phyloP scores from a whole-genome alignment of 441 rosid genomes.

The Pelargonium australe region DNA sequence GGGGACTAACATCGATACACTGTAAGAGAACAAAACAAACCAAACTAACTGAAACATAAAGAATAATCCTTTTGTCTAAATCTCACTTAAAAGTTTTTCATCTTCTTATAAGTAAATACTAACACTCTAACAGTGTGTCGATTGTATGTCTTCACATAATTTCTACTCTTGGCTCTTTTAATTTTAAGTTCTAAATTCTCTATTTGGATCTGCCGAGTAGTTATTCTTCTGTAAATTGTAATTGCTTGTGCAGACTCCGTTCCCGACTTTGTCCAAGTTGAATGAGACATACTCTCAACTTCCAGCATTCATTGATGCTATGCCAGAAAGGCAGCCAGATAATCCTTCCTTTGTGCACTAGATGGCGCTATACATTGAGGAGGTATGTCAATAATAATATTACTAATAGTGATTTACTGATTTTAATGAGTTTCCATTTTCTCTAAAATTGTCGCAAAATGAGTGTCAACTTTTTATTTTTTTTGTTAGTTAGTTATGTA shows the following conservation, averaged over 20 bases:
- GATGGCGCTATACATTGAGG: not conserved
- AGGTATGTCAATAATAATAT: constrained; percentile 5
- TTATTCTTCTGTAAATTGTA: not conserved
- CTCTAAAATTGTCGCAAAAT: too few relatives aligned
- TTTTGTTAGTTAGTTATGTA: not conserved
- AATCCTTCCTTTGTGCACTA: constrained; percentile 31
- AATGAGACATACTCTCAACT: constrained; percentile 48
- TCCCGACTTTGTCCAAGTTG: constrained; percentile 53
- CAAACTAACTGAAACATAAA: too few relatives aligned
- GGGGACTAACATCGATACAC: too few relatives aligned
- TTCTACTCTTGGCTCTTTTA: too few relatives aligned
- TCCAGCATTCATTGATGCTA: constrained; percentile 47
- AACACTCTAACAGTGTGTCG: too few relatives aligned
- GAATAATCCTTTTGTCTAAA: too few relatives aligned
- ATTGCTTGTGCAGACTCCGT: constrained; percentile 40
- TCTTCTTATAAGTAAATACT: too few relatives aligned
- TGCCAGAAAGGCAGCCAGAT: constrained; percentile 72
- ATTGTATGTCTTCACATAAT: too few relatives aligned
- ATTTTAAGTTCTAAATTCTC: not conserved
- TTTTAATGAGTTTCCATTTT: not conserved
- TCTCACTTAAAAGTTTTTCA: too few relatives aligned
- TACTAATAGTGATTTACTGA: not conserved
- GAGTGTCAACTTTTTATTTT: not conserved
- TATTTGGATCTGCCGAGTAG: not conserved
- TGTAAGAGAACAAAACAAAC: too few relatives aligned